Evolutionary conservation across 305 asterid genomes (phyloP).

Genomic region (Plantago coronopus): DNA sequence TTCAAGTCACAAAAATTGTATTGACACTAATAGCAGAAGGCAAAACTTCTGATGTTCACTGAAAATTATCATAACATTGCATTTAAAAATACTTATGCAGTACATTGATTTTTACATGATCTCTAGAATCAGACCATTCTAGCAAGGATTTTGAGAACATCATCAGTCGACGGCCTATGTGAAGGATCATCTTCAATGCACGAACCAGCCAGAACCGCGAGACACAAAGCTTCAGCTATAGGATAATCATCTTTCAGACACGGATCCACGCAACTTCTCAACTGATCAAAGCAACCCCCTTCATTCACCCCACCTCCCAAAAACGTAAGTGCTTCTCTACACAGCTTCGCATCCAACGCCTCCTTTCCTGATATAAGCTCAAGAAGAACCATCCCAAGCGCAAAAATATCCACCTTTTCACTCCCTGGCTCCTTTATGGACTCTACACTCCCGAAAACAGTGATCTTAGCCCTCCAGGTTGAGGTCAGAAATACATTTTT

Average conservation of each 20-base stretch:
- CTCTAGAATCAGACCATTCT: slow-evolving; percentile 47
- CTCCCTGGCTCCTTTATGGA: slow-evolving; percentile 1
- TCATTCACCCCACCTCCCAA: slow-evolving; percentile 37
- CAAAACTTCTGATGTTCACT: too few species aligned
- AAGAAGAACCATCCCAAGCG: slow-evolving; percentile 55
- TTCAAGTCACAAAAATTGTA: too few species aligned
- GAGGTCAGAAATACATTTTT: slow-evolving; percentile 42
- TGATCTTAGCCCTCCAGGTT: slow-evolving; percentile 62
- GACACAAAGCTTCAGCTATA: slow-evolving; percentile 63
- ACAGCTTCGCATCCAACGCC: slow-evolving; percentile 24
- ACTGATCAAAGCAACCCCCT: slow-evolving; percentile 62
- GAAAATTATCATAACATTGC: too few species aligned
- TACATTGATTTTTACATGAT: neutral
- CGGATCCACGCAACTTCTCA: slow-evolving; percentile 59
- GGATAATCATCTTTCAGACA: slow-evolving; percentile 62
- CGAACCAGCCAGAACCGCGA: slow-evolving; percentile 66
- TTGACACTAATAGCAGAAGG: too few species aligned
- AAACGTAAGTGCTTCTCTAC: slow-evolving; percentile 36
- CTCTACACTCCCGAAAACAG: slow-evolving; percentile 31
- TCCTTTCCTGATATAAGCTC: slow-evolving; percentile 57
- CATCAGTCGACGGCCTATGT: slow-evolving; percentile 68
- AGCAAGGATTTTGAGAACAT: slow-evolving; percentile 59
- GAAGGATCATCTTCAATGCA: slow-evolving; percentile 63
- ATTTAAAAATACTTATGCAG: too few species aligned
- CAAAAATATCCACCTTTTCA: slow-evolving; percentile 49